phyloP scores from a whole-genome alignment of 345 rosid species.

The Gossypium raimondii region DNA sequence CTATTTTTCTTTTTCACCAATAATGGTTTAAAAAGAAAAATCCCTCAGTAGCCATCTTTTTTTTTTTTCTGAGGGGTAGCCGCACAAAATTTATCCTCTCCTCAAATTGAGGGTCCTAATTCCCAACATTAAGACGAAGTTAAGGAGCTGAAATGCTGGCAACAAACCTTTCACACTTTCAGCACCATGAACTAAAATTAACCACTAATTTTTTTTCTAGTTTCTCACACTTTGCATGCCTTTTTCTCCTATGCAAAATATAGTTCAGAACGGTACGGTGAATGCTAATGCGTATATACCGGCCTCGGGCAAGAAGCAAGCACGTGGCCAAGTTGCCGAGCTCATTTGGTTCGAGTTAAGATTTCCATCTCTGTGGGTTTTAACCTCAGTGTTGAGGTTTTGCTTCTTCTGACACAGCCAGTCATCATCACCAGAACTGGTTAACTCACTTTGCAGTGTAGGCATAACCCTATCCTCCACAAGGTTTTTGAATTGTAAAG shows the following conservation, averaged over 20 bases:
- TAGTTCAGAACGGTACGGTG: constrained; percentile 44
- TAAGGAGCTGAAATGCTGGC: background rate
- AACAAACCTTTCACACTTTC: constrained; percentile 19
- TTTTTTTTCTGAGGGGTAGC: background rate
- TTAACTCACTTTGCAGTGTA: constrained; percentile 7
- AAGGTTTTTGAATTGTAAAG: constrained; percentile 27
- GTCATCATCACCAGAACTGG: constrained; percentile 24
- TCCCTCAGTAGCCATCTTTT: background rate
- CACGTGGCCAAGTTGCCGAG: constrained; percentile 34
- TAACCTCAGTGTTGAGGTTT: background rate
- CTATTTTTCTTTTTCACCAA: background rate
- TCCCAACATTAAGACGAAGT: background rate
- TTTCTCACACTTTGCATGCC: background rate
- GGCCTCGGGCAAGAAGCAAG: constrained; percentile 33
- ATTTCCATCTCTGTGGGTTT: constrained; percentile 8
- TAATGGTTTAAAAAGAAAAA: background rate
- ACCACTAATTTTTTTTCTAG: background rate
- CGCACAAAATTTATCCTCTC: constrained; percentile 12
- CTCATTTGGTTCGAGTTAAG: background rate
- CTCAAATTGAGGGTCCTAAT: background rate
- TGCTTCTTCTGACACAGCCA: constrained; percentile 50
- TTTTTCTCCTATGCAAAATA: background rate
- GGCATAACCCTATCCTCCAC: constrained; percentile 44
- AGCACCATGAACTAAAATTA: background rate
- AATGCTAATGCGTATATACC: constrained; percentile 59